Percentiles rank a stretch among this genome's conserved stretches.
These are phyloP conservation scores for Aulographum hederae DNA, from an alignment of 2,329 filamentous ascomycete species.

Conservation along the genomic window DNA sequence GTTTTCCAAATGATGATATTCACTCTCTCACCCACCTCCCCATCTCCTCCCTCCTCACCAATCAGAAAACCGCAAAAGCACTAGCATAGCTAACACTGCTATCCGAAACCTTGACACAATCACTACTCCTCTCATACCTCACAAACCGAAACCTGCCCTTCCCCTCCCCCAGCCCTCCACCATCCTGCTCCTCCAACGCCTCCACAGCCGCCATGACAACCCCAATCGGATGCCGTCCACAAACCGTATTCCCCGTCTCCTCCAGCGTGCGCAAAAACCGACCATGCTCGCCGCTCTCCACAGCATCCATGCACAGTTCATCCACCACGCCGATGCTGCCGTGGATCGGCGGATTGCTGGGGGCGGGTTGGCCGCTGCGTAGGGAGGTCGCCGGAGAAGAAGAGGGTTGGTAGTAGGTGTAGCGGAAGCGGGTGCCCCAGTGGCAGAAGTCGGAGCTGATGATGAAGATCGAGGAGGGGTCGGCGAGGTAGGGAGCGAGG, in stretches of 20 bases:
- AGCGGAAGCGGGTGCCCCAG: constrained; percentile 74
- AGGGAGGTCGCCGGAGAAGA: constrained; percentile 21
- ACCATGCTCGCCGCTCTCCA: constrained; percentile 56
- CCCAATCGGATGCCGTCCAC: constrained; percentile 86
- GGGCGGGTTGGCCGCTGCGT: constrained; percentile 20
- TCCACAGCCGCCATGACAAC: constrained; percentile 82
- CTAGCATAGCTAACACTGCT: constrained; percentile 93
- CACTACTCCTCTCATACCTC: constrained; percentile 69
- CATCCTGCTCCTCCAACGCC: constrained; percentile 26
- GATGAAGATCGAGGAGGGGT: constrained; percentile 64
- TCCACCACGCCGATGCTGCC: constrained; percentile 74
- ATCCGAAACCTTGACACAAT: constrained; percentile 48
- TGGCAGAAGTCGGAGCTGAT: constrained; percentile 95
- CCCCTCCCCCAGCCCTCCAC: constrained; percentile 6
- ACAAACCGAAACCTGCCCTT: constrained; percentile 55
- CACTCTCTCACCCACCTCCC: too few species aligned
- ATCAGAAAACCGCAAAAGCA: constrained; percentile 60
- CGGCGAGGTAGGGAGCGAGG: constrained; percentile 60
- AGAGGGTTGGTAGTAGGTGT: constrained; percentile 55
- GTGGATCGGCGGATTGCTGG: constrained; percentile 44
- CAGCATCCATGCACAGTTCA: constrained; percentile 63
- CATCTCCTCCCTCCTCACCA: too few species aligned
- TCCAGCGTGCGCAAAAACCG: constrained; percentile 51
- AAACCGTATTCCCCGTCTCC: constrained; percentile 76
- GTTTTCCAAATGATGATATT: too few species aligned